Conservation (phyloP, 805 yeast species). For the Wickerhamomyces kurtzmanii region DNA sequence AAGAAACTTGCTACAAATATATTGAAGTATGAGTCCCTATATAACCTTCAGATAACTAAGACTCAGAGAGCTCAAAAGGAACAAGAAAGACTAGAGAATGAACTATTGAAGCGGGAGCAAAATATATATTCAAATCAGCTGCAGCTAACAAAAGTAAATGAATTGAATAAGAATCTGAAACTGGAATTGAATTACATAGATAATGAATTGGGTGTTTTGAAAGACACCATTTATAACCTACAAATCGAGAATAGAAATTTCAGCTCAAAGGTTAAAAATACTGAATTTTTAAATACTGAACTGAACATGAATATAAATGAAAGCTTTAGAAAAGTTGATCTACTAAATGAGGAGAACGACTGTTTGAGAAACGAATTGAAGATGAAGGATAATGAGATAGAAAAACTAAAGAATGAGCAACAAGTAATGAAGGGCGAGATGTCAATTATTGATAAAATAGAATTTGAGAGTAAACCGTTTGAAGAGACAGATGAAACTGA, state of each 20-base stretch:
- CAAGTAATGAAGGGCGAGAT: constrained; percentile 1
- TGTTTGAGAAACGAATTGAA: constrained; percentile 6
- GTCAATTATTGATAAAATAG: not conserved
- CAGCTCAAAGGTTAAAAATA: too few species aligned
- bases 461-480: not conserved
- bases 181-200: constrained; percentile 6
- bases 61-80: constrained; percentile 22
- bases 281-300: too few species aligned
- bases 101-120: constrained; percentile 18
- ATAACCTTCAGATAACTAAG: too few species aligned
- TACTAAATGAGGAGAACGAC: constrained; percentile 10
- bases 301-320: too few species aligned
- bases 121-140: constrained; percentile 5
- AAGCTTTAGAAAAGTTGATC: too few species aligned
- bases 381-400: constrained; percentile 1
- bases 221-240: too few species aligned
- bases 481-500: not conserved
- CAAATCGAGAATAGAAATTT: too few species aligned
- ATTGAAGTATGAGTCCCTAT: too few species aligned
- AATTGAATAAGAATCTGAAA: constrained; percentile 6
- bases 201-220: too few species aligned
- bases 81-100: constrained; percentile 24
- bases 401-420: constrained; percentile 1
- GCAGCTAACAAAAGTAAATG: constrained; percentile 3
- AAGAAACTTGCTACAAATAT: too few species aligned